These are phyloP conservation scores for Gaillardinia entomophila DNA, from an alignment of 805 yeast species.

Conservation along the genomic window DNA sequence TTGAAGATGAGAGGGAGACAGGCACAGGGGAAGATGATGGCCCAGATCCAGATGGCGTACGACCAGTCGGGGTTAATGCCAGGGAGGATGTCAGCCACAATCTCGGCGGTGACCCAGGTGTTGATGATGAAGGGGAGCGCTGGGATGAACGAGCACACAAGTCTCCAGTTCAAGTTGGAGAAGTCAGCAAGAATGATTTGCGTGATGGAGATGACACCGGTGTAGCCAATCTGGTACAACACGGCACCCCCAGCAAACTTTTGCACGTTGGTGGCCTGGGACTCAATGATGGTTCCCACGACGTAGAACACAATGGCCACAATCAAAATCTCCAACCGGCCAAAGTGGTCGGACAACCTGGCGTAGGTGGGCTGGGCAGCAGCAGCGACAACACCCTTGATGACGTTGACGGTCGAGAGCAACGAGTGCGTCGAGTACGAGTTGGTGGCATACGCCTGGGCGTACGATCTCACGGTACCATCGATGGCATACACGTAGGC, in stretches of 20 bases:
- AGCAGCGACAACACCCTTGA: slow-evolving; percentile 21
- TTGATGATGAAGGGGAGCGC: slow-evolving; percentile 70
- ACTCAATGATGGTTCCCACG: slow-evolving; percentile 24
- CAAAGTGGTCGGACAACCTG: slow-evolving; percentile 21
- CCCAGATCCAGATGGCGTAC: slow-evolving; percentile 70
- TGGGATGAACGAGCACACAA: slow-evolving; percentile 58
- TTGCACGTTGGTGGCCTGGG: slow-evolving; percentile 21
- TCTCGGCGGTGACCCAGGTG: slow-evolving; percentile 70
- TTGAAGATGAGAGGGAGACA: slow-evolving; percentile 55
- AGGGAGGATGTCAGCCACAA: slow-evolving; percentile 34
- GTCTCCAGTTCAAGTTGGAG: slow-evolving; percentile 67
- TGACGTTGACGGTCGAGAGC: slow-evolving; percentile 20
- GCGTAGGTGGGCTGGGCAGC: slow-evolving; percentile 25
- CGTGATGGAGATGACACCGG: slow-evolving; percentile 54
- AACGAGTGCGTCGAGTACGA: slow-evolving; percentile 17
- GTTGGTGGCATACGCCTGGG: slow-evolving; percentile 18
- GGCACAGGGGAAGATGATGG: slow-evolving; percentile 63
- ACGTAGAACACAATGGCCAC: slow-evolving; percentile 17
- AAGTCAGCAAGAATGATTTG: slow-evolving; percentile 60
- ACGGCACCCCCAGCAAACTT: slow-evolving; percentile 26
- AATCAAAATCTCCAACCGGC: slow-evolving; percentile 20
- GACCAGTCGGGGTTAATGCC: slow-evolving; percentile 66
- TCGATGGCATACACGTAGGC: slow-evolving; percentile 23
- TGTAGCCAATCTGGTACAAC: slow-evolving; percentile 44
- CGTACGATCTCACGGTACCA: slow-evolving; percentile 12